Evolutionary conservation across 371 early-diverging fungal genomes (phyloP).

Genomic region (Mortierella sp.): DNA sequence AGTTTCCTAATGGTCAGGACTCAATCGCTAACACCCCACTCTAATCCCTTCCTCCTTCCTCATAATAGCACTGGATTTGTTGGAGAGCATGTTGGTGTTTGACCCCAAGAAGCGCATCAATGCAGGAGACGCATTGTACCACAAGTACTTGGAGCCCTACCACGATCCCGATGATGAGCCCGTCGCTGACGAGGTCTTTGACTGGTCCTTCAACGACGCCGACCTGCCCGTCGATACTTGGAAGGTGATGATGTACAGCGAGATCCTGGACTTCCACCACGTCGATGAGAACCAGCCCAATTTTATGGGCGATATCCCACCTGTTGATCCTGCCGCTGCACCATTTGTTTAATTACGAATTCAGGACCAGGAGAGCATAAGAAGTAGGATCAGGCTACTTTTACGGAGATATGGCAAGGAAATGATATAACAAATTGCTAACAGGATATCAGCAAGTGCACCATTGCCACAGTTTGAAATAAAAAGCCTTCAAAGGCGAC

Average conservation of each 20-base stretch:
- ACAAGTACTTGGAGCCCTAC: slow-evolving; percentile 90
- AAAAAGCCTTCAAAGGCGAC: too few species aligned
- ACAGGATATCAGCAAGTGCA: too few species aligned
- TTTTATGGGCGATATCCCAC: slow-evolving; percentile 24
- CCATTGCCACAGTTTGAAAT: too few species aligned
- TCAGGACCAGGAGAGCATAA: too few species aligned
- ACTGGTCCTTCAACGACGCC: slow-evolving; percentile 96
- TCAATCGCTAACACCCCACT: too few species aligned
- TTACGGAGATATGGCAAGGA: too few species aligned
- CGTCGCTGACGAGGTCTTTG: slow-evolving; percentile 85
- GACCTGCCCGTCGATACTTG: slow-evolving; percentile 91
- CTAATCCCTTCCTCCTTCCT: too few species aligned
- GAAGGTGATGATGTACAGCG: slow-evolving; percentile 86
- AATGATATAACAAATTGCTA: too few species aligned
- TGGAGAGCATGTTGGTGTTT: slow-evolving; percentile 93
- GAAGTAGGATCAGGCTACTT: too few species aligned
- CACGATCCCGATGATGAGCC: slow-evolving; percentile 97
- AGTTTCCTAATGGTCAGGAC: background rate
- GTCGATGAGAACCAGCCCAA: slow-evolving; percentile 46
- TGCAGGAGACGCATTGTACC: slow-evolving; percentile 88
- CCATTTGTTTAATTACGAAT: too few species aligned
- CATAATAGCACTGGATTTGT: slow-evolving; percentile 82
- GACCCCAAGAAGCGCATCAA: slow-evolving; percentile 94
- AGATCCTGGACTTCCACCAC: slow-evolving; percentile 78
- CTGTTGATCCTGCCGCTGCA: too few species aligned